Evolutionary conservation across 2,329 filamentous ascomycete species (phyloP).

Genomic region (Calonectria montana): DNA sequence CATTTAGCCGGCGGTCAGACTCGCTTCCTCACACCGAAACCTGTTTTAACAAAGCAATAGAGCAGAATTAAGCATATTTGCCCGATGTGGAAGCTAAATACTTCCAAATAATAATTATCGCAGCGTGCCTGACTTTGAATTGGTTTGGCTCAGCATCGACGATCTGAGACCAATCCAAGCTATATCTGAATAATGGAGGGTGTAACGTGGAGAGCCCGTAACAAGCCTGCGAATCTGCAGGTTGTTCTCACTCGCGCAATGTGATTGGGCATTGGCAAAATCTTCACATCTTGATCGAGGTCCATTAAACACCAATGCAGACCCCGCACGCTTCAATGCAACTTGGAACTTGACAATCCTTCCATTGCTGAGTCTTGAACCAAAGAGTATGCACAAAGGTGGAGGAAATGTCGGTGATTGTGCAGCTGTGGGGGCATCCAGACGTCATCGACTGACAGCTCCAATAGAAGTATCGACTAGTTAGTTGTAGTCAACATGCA

Average conservation of each 20-base stretch:
- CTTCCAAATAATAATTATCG: neutral
- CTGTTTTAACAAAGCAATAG: too few species aligned
- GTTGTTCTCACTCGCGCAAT: neutral
- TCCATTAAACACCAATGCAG: neutral
- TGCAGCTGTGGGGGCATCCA: neutral
- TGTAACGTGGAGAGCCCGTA: neutral
- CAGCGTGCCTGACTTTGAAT: neutral
- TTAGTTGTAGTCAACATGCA: neutral
- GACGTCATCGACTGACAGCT: neutral
- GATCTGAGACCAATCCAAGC: neutral
- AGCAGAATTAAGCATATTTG: neutral
- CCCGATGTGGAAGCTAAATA: too few species aligned
- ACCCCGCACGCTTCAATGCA: neutral
- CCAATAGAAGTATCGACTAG: neutral
- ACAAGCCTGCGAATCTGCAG: neutral
- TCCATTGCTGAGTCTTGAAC: neutral
- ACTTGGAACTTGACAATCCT: neutral
- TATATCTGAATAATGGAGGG: neutral
- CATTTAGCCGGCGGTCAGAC: neutral
- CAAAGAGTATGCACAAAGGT: neutral
- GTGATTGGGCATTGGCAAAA: neutral
- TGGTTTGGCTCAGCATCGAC: neutral
- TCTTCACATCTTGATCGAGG: neutral
- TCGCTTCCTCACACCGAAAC: neutral
- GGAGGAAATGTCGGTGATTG: neutral